Evolutionary conservation across 768 basidiomycete species (phyloP).

Genomic region (Leccinum obscurum): DNA sequence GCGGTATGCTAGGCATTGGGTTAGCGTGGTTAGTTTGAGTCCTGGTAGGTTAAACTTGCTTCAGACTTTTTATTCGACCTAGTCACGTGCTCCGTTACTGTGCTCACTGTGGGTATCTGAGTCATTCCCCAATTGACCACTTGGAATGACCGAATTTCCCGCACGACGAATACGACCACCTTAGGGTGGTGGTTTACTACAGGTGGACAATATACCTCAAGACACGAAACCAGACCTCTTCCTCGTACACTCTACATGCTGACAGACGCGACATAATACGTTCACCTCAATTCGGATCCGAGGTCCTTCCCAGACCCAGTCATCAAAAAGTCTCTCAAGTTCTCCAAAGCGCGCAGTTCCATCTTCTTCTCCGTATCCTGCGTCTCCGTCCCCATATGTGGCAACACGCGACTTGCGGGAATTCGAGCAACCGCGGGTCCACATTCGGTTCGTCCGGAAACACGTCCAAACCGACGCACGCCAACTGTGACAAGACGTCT

Average conservation of each 20-base stretch:
- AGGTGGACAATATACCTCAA: neutral
- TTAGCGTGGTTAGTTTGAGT: no score
- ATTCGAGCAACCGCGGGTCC: slow-evolving; percentile 73
- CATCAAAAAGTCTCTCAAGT: slow-evolving; percentile 60
- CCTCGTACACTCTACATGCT: neutral
- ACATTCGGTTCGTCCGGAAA: slow-evolving; percentile 83
- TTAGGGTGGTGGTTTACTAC: no score
- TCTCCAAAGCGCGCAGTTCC: slow-evolving; percentile 79
- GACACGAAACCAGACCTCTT: neutral
- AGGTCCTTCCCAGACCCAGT: neutral
- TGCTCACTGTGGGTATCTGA: no score
- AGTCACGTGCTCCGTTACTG: no score
- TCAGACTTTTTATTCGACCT: no score
- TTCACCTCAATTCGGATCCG: neutral
- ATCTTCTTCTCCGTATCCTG: slow-evolving; percentile 77
- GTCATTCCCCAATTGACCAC: no score
- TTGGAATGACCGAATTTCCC: no score
- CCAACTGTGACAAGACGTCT: neutral
- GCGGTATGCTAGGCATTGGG: no score
- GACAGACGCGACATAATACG: neutral
- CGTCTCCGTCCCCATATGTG: slow-evolving; percentile 89
- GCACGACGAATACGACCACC: no score
- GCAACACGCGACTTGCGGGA: slow-evolving; percentile 84
- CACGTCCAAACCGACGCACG: slow-evolving; percentile 74
- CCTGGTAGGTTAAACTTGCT: no score